A percentile compares a stretch with the other conserved stretches of the same genome.
Evolutionary conservation across 1,284 basidiomycete species (phyloP).

Genomic region (Irpex lacteus): DNA sequence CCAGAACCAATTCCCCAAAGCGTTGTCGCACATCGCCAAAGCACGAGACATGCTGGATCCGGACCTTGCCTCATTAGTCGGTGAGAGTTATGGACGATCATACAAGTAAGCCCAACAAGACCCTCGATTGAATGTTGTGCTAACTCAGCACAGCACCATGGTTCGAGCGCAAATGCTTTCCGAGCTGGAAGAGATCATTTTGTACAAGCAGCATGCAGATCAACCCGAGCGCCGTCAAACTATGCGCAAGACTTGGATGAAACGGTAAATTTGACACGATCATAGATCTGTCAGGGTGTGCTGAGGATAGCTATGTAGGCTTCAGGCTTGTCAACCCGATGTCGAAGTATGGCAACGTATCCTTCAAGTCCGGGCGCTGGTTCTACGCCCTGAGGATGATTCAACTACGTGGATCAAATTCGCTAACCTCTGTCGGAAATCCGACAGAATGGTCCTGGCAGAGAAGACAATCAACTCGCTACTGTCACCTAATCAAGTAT

Average conservation of each 20-base stretch:
- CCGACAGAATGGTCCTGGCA: slow-evolving; percentile 84
- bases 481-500: slow-evolving; percentile 64
- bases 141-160: slow-evolving; percentile 63
- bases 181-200: slow-evolving; percentile 96
- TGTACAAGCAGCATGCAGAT: slow-evolving; percentile 93
- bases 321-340: slow-evolving; percentile 96
- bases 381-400: slow-evolving; percentile 92
- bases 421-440: slow-evolving; percentile 85
- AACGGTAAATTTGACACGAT: slow-evolving; percentile 49
- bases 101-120: slow-evolving; percentile 72
- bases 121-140: not conserved
- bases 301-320: slow-evolving; percentile 36
- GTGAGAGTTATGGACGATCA: slow-evolving; percentile 94
- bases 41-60: slow-evolving; percentile 94
- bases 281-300: no score
- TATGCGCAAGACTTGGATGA: slow-evolving; percentile 95
- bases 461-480: slow-evolving; percentile 97
- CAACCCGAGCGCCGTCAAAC: slow-evolving; percentile 88
- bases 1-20: slow-evolving; percentile 93
- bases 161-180: slow-evolving; percentile 99
- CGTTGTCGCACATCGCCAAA: slow-evolving; percentile 87
- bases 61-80: slow-evolving; percentile 89
- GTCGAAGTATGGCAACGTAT: slow-evolving; percentile 99
- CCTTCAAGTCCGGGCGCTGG: slow-evolving; percentile 92
- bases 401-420: slow-evolving; percentile 98